Conservation (phyloP, 1,139 yeast genomes). For the Magnusiomyces fungicola region DNA sequence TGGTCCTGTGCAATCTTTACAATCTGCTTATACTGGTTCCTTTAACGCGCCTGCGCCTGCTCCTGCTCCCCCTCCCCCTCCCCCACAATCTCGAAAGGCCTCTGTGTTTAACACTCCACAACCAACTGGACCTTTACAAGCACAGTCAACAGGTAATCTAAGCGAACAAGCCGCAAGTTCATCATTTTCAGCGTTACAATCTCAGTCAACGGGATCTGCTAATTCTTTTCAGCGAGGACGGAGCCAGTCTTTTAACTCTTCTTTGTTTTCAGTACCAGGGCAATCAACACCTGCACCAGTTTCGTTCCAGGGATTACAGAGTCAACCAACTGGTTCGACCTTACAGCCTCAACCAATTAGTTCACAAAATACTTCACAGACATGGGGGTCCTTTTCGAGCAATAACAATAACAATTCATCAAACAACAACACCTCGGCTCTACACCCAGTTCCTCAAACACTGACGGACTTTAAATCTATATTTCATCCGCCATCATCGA, state of each 20-base stretch:
- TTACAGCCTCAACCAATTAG: not conserved
- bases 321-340: not conserved
- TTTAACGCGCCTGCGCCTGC: not conserved
- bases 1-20: conserved; percentile 3
- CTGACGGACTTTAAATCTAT: conserved; percentile 4
- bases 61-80: conserved; percentile 6
- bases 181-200: conserved; percentile 1
- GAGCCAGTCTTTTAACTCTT: not conserved
- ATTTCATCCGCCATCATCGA: conserved; percentile 2
- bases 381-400: conserved; percentile 9
- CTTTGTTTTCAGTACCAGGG: too few relatives aligned
- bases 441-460: not conserved
- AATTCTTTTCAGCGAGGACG: not conserved
- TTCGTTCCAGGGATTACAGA: not conserved
- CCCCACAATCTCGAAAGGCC: conserved; percentile 1
- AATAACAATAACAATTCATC: not conserved
- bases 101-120: conserved; percentile 9
- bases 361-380: conserved; percentile 6
- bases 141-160: conserved; percentile 1
- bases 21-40: conserved; percentile 6
- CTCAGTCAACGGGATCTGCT: not conserved
- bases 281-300: too few relatives aligned
- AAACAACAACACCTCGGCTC: not conserved
- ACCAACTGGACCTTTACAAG: conserved; percentile 9
- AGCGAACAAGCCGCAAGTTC: not conserved